phyloP scores from a whole-genome alignment of 331 rosid species.

The Acacia concinna region DNA sequence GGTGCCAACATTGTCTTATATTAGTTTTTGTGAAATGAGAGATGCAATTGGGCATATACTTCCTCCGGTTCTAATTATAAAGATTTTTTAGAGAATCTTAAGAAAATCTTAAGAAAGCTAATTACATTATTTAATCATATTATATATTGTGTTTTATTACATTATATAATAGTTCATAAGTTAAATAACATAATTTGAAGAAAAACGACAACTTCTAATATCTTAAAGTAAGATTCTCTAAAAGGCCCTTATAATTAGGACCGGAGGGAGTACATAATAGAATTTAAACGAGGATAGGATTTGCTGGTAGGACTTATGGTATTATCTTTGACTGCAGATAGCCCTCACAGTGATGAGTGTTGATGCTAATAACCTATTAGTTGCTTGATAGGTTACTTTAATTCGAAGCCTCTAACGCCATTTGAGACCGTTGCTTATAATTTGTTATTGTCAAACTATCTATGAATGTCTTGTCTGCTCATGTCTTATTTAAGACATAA shows the following conservation, averaged over 20 bases:
- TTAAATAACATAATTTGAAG: no score
- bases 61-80: no score
- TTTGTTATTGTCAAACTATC: not conserved
- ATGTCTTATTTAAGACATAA: not conserved
- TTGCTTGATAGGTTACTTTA: not conserved
- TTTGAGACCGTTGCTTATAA: not conserved
- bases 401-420: not conserved
- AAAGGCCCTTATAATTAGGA: no score
- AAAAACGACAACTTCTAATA: no score
- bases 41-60: not conserved
- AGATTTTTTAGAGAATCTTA: no score
- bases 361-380: not conserved
- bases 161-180: no score
- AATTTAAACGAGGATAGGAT: conserved; percentile 11
- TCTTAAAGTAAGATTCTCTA: no score
- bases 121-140: no score
- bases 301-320: conserved; percentile 7
- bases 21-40: not conserved
- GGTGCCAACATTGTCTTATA: not conserved
- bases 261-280: no score
- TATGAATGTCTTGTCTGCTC: not conserved
- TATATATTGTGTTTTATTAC: no score
- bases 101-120: no score
- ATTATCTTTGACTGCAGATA: conserved; percentile 4
- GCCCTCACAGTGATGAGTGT: not conserved